Conservation (phyloP, 768 basidiomycete species). For the Peribolospora baueri region DNA sequence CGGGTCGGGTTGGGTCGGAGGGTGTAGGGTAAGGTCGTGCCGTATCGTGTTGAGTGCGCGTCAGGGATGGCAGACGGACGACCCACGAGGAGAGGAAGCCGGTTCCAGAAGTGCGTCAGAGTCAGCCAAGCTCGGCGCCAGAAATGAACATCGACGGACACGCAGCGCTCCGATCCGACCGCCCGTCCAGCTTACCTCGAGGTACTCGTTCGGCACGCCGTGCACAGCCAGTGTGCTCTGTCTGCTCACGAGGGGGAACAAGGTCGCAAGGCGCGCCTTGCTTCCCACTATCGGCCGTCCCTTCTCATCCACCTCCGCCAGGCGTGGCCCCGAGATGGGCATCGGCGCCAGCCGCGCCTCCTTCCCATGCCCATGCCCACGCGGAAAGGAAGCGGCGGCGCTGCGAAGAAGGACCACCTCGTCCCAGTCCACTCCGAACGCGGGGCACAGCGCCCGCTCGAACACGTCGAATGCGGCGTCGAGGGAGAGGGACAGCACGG, state of each 20-base stretch:
- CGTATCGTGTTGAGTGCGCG: too few species aligned
- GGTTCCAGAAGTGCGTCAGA: neutral
- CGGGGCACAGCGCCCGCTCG: conserved; percentile 33
- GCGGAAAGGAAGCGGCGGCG: conserved; percentile 1
- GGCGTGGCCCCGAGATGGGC: too few species aligned
- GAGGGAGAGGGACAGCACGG: conserved; percentile 46
- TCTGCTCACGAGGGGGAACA: conserved; percentile 52
- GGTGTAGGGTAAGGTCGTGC: too few species aligned
- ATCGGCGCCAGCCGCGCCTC: conserved; percentile 16
- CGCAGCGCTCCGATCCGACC: neutral
- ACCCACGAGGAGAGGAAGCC: neutral
- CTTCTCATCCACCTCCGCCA: conserved; percentile 1
- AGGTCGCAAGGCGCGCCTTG: conserved; percentile 44
- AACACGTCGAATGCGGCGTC: conserved; percentile 43
- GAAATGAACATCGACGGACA: neutral
- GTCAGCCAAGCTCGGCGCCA: neutral
- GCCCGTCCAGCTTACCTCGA: conserved; percentile 36
- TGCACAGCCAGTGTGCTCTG: conserved; percentile 51
- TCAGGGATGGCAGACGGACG: neutral
- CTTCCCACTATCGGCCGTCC: conserved; percentile 10
- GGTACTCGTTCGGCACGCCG: conserved; percentile 49
- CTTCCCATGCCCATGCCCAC: conserved; percentile 12
- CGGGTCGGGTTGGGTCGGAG: too few species aligned
- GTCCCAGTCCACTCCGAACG: conserved; percentile 12
- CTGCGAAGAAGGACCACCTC: conserved; percentile 1